These are phyloP conservation scores for Dipodascus geniculatus DNA, from an alignment of 805 yeast genomes.

Conservation along the genomic window DNA sequence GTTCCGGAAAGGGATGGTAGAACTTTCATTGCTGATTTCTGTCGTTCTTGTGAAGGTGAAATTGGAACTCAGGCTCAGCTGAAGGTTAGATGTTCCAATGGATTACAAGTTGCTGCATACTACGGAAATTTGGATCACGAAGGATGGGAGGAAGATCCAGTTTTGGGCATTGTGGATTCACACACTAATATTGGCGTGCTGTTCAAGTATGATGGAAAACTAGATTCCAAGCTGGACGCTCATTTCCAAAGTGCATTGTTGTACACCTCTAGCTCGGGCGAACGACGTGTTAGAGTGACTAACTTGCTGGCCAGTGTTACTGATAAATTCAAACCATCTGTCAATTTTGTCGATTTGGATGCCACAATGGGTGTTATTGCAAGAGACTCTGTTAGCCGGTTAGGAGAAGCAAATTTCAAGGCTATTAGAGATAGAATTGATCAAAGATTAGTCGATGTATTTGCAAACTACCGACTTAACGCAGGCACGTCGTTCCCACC, in stretches of 20 bases:
- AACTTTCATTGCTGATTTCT: conserved; percentile 47
- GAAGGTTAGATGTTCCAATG: conserved; percentile 78
- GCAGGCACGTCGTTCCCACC: conserved; percentile 31
- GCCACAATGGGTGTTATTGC: conserved; percentile 42
- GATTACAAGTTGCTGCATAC: conserved; percentile 68
- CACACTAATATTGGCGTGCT: conserved; percentile 61
- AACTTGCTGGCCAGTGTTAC: conserved; percentile 77
- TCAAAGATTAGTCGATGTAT: conserved; percentile 41
- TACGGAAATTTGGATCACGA: conserved; percentile 44
- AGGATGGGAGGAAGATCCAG: conserved; percentile 41
- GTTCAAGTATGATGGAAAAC: conserved; percentile 64
- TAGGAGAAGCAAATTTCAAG: conserved; percentile 23
- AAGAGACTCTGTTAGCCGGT: conserved; percentile 36
- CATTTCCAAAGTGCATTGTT: conserved; percentile 86
- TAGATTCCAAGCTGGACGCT: conserved; percentile 60
- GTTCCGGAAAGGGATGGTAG: conserved; percentile 58
- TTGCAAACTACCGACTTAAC: conserved; percentile 45
- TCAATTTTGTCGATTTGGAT: conserved; percentile 72
- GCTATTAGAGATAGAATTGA: conserved; percentile 43
- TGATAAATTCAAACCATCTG: conserved; percentile 58
- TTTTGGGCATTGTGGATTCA: conserved; percentile 50
- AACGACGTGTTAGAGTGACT: conserved; percentile 74
- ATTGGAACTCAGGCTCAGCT: conserved; percentile 76
- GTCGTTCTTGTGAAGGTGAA: conserved; percentile 27
- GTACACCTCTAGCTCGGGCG: conserved; percentile 69